Percentiles rank a stretch among this genome's conserved stretches.
Conservation (phyloP, 2,329 filamentous ascomycete genomes). For the Exophiala spinifera region DNA sequence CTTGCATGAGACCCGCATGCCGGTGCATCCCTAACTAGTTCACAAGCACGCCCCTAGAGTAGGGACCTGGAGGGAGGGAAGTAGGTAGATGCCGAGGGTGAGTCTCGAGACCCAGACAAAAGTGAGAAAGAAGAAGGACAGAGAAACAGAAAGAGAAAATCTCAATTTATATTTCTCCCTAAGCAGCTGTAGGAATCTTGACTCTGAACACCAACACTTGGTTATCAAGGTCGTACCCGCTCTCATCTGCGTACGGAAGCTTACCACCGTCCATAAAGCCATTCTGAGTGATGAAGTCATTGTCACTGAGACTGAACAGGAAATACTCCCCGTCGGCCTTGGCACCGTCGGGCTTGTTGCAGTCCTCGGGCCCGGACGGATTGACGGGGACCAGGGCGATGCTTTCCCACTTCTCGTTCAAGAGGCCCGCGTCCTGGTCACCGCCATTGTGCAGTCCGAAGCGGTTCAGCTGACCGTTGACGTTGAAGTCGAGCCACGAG, state of each 20-base stretch:
- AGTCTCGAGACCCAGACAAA: too few relatives aligned
- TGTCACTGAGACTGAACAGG: slow-evolving; percentile 65
- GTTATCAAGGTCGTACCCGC: slow-evolving; percentile 58
- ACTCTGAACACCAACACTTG: slow-evolving; percentile 64
- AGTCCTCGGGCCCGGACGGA: slow-evolving; percentile 32
- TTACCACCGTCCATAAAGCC: slow-evolving; percentile 58
- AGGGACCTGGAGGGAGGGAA: too few relatives aligned
- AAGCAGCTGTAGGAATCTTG: slow-evolving; percentile 8
- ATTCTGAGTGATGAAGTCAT: slow-evolving; percentile 73
- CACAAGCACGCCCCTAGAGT: too few relatives aligned
- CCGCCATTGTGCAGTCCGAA: slow-evolving; percentile 70
- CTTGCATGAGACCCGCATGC: too few relatives aligned
- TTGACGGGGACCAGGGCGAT: slow-evolving; percentile 61
- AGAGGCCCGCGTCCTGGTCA: slow-evolving; percentile 52
- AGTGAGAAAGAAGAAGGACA: too few relatives aligned
- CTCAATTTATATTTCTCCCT: too few relatives aligned
- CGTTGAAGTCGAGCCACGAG: slow-evolving; percentile 65
- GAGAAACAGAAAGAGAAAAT: too few relatives aligned
- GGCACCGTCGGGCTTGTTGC: slow-evolving; percentile 12
- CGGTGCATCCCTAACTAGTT: too few relatives aligned
- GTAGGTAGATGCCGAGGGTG: too few relatives aligned
- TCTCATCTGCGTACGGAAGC: slow-evolving; percentile 55
- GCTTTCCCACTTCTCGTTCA: slow-evolving; percentile 78
- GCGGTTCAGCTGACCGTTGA: slow-evolving; percentile 60
- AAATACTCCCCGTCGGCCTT: slow-evolving; percentile 59